phyloP scores from a whole-genome alignment of 192 early-diverging fungal species.

The Pilobolus umbonatus region DNA sequence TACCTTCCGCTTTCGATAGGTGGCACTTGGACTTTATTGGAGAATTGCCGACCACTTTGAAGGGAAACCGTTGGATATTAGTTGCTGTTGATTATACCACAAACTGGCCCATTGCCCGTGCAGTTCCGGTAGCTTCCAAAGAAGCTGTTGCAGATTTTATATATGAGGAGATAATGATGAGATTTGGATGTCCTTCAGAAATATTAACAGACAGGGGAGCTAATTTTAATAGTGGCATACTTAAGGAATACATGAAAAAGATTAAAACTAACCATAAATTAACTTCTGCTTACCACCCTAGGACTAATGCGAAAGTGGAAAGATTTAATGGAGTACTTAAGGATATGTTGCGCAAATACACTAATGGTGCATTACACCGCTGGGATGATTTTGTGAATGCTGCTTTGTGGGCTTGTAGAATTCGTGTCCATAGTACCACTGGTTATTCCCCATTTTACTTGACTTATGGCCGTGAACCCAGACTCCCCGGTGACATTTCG shows the following conservation, averaged over 20 bases:
- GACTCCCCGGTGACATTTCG: constrained; percentile 7
- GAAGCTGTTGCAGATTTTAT: constrained; percentile 16
- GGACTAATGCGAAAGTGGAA: constrained; percentile 23
- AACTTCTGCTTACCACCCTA: constrained; percentile 17
- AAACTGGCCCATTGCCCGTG: constrained; percentile 25
- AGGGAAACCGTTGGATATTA: constrained; percentile 17
- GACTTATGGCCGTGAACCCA: constrained; percentile 21
- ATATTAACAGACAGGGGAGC: too few relatives aligned
- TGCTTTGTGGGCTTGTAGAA: constrained; percentile 9
- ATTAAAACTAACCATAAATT: constrained; percentile 10
- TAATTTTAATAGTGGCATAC: too few relatives aligned
- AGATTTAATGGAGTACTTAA: constrained; percentile 11
- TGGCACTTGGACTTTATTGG: constrained; percentile 14
- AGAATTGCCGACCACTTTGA: background rate
- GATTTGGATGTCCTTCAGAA: too few relatives aligned
- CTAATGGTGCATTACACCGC: background rate
- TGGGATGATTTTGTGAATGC: constrained; percentile 21
- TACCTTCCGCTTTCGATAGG: background rate
- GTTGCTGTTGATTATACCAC: constrained; percentile 29
- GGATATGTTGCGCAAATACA: constrained; percentile 1
- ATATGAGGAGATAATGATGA: constrained; percentile 23
- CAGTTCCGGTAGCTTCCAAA: constrained; percentile 12
- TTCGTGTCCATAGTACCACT: constrained; percentile 1
- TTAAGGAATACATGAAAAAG: too few relatives aligned
- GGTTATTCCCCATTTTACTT: constrained; percentile 16